Conservation (phyloP, 306 rosid genomes). For the Prosopis cineraria region DNA sequence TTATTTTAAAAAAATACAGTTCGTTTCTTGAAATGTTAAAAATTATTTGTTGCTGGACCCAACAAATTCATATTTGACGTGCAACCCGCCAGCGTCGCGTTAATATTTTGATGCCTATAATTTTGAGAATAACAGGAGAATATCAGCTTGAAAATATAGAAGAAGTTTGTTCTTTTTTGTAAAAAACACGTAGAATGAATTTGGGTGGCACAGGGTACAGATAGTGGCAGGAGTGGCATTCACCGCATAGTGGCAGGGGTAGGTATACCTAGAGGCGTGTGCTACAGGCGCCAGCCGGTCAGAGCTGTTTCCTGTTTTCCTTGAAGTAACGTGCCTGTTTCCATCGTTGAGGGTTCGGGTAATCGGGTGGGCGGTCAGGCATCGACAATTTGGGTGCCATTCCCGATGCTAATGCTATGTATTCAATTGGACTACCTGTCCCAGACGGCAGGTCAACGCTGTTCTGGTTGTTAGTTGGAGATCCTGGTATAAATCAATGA, state of each 20-base stretch:
- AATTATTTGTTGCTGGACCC: neutral
- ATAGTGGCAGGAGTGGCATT: neutral
- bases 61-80: too few relatives aligned
- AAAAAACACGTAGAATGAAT: neutral
- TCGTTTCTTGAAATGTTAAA: neutral
- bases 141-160: neutral
- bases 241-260: neutral
- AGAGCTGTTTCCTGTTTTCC: neutral
- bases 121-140: neutral
- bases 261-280: neutral
- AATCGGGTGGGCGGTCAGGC: constrained; percentile 26
- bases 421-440: constrained; percentile 10
- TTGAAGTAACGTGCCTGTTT: neutral
- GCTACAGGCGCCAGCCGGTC: neutral
- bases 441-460: constrained; percentile 42
- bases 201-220: neutral
- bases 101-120: neutral
- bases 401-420: constrained; percentile 20
- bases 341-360: neutral
- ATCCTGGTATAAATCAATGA: constrained; percentile 23
- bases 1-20: neutral
- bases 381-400: constrained; percentile 28
- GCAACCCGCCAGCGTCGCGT: constrained; percentile 21
- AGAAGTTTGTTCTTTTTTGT: neutral
- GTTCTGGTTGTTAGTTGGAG: constrained; percentile 27